Conservation (phyloP, 805 yeast genomes). For the Sungouiozyma ichnusensis region DNA sequence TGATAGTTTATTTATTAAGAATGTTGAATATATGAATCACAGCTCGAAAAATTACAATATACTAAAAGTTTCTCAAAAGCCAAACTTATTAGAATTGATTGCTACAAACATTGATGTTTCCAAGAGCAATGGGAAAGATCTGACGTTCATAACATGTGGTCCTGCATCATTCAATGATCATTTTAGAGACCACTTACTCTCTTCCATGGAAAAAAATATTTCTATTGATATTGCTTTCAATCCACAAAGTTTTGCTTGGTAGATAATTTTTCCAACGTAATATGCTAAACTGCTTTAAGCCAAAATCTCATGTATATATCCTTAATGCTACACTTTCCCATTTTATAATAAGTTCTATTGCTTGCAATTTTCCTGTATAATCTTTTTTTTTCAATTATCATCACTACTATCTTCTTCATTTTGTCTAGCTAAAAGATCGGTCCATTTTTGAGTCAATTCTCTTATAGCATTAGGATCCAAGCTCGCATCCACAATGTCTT, state of each 20-base stretch:
- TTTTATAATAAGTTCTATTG: not conserved
- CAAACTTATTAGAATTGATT: conserved; percentile 35
- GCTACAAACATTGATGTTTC: conserved; percentile 24
- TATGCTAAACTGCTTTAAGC: not conserved
- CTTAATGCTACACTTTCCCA: not conserved
- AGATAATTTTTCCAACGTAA: not conserved
- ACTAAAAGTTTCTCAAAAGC: conserved; percentile 33
- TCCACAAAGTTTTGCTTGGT: conserved; percentile 30
- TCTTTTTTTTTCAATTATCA: conserved; percentile 5
- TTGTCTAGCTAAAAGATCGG: conserved; percentile 28
- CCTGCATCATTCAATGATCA: conserved; percentile 49
- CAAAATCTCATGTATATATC: not conserved
- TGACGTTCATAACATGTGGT: conserved; percentile 54
- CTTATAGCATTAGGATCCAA: conserved; percentile 57
- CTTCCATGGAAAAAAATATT: conserved; percentile 24
- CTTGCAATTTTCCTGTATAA: too few relatives aligned
- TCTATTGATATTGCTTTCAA: conserved; percentile 24
- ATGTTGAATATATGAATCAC: not conserved
- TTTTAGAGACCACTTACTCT: conserved; percentile 38
- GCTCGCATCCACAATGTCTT: conserved; percentile 80
- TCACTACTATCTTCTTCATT: conserved; percentile 12
- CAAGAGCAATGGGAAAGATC: conserved; percentile 32
- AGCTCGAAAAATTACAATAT: conserved; percentile 6
- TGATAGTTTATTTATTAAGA: not conserved
- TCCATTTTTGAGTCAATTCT: conserved; percentile 57